These are phyloP conservation scores for Colletotrichum theobromicola DNA, from an alignment of 2,329 filamentous ascomycete genomes.

Conservation along the genomic window DNA sequence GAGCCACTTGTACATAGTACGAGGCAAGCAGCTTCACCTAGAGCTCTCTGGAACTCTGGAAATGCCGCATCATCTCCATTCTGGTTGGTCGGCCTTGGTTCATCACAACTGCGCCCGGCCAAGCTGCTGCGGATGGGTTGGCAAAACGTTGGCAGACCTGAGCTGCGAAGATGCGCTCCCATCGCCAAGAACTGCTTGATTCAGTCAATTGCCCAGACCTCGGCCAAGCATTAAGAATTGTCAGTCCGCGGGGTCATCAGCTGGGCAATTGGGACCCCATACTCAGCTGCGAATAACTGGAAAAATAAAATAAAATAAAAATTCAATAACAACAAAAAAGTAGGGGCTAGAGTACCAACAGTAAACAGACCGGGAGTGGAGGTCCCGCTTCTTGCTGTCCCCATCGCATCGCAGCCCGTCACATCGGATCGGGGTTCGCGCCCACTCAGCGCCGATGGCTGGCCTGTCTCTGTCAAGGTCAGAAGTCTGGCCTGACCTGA, in stretches of 20 bases:
- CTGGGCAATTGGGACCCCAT: not conserved
- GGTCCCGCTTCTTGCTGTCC: not conserved
- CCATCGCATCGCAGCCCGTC: not conserved
- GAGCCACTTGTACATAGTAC: not conserved
- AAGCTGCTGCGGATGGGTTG: constrained; percentile 16
- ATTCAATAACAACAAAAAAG: not conserved
- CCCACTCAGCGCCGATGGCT: not conserved
- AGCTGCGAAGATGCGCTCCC: not conserved
- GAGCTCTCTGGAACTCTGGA: not conserved
- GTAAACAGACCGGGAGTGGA: not conserved
- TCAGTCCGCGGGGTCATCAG: not conserved
- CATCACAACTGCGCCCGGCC: constrained; percentile 7
- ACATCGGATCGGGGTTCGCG: constrained; percentile 9
- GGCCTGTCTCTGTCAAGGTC: not conserved
- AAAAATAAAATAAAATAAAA: not conserved
- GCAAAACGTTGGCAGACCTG: constrained; percentile 9
- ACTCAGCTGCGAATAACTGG: not conserved
- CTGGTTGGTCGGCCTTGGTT: not conserved
- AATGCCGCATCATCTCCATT: not conserved
- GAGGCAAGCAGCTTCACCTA: not conserved
- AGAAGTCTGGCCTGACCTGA: not conserved
- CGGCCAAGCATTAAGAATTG: not conserved
- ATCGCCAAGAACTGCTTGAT: not conserved
- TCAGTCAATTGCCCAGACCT: not conserved
- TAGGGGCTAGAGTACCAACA: not conserved